Evolutionary conservation across 768 basidiomycete species (phyloP).

Genomic region (Boletus speciosus): DNA sequence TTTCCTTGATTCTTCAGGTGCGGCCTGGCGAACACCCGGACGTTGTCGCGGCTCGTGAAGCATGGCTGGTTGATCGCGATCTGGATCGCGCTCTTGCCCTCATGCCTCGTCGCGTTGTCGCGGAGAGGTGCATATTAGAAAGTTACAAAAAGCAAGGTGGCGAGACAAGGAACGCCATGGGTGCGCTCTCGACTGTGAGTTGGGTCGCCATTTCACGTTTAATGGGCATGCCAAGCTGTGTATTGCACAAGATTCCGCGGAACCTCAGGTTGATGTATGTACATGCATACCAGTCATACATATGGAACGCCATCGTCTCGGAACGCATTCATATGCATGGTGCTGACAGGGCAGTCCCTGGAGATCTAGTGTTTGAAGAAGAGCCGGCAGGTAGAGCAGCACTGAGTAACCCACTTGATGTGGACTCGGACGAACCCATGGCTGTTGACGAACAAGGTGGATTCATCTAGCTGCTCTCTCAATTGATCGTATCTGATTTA

Average conservation of each 20-base stretch:
- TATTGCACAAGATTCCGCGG: constrained; percentile 73
- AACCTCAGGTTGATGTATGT: constrained; percentile 97
- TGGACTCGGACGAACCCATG: constrained; percentile 29
- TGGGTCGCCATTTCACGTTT: not conserved
- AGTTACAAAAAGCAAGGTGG: constrained; percentile 80
- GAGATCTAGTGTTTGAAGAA: constrained; percentile 85
- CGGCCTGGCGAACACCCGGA: constrained; percentile 93
- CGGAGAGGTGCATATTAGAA: constrained; percentile 89
- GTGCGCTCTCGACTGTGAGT: constrained; percentile 78
- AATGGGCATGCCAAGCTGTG: constrained; percentile 1
- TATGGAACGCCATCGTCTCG: constrained; percentile 97
- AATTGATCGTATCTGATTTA: constrained; percentile 4
- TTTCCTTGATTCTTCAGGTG: constrained; percentile 74
- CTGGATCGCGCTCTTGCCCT: constrained; percentile 75
- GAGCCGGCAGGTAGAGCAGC: constrained; percentile 23
- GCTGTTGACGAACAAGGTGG: constrained; percentile 33
- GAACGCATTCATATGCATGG: constrained; percentile 85
- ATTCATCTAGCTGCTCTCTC: constrained; percentile 11
- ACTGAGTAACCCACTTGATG: constrained; percentile 30
- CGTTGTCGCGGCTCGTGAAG: constrained; percentile 75
- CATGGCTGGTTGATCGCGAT: constrained; percentile 84
- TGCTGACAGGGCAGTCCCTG: constrained; percentile 67
- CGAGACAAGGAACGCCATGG: constrained; percentile 80
- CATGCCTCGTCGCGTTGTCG: constrained; percentile 90
- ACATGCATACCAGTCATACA: constrained; percentile 97